Evolutionary conservation across 441 rosid species (phyloP).

Genomic region (Arabidopsis lyrata): DNA sequence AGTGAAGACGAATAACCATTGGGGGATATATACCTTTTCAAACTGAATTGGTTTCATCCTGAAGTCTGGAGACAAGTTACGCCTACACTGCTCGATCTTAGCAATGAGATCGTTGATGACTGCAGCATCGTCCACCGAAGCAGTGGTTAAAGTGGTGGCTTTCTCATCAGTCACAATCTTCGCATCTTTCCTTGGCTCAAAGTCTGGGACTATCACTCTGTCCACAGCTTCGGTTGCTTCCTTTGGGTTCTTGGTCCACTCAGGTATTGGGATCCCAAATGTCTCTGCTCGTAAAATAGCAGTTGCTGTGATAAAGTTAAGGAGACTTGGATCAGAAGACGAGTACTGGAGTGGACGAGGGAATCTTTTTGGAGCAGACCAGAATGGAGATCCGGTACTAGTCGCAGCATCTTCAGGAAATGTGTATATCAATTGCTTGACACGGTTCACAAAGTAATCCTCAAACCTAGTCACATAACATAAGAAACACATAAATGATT

Average conservation of each 20-base stretch:
- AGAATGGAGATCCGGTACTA: constrained; percentile 87
- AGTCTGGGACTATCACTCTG: constrained; percentile 81
- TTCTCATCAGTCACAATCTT: constrained; percentile 91
- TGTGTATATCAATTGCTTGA: constrained; percentile 85
- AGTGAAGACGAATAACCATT: not conserved
- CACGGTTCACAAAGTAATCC: constrained; percentile 86
- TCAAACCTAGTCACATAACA: constrained; percentile 66
- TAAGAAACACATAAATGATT: constrained; percentile 9
- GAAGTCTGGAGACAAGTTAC: constrained; percentile 59
- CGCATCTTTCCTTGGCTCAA: constrained; percentile 80
- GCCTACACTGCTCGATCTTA: constrained; percentile 69
- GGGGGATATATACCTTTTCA: constrained; percentile 67
- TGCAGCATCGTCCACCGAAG: constrained; percentile 77
- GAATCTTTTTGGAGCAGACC: constrained; percentile 98
- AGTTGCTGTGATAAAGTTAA: constrained; percentile 73
- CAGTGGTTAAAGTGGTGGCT: constrained; percentile 67
- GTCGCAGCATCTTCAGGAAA: constrained; percentile 94
- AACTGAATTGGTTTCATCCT: constrained; percentile 91
- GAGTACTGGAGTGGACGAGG: constrained; percentile 85
- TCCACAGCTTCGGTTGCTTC: constrained; percentile 70
- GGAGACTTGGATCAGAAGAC: constrained; percentile 66
- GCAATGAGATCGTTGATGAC: constrained; percentile 68
- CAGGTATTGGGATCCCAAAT: constrained; percentile 82
- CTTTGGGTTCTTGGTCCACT: constrained; percentile 67
- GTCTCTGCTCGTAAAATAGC: constrained; percentile 84